A percentile compares a stretch with the other conserved stretches of the same genome.
Evolutionary conservation across 306 rosid genomes (phyloP).

Genomic region (Albizia julibrissin): DNA sequence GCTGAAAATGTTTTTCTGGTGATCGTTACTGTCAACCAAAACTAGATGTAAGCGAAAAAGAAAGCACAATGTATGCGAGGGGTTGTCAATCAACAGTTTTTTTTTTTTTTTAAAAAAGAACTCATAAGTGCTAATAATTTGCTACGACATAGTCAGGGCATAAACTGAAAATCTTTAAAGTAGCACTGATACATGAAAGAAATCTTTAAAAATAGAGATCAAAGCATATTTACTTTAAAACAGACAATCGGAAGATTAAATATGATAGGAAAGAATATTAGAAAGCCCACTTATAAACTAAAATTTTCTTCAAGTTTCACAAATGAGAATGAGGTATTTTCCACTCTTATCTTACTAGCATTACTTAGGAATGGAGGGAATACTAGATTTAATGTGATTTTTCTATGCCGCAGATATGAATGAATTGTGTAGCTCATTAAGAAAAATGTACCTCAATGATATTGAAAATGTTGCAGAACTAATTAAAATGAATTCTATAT

Average conservation of each 20-base stretch:
- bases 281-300: not conserved
- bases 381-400: not conserved
- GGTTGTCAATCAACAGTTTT: not conserved
- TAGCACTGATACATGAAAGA: not conserved
- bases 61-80: not conserved
- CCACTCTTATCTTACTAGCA: not conserved
- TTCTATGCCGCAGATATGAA: not conserved
- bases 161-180: not conserved
- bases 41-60: not conserved
- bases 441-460: not conserved
- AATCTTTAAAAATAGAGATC: conserved; percentile 9
- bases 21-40: not conserved
- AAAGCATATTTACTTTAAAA: not conserved
- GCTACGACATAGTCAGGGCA: not conserved
- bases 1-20: not conserved
- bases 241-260: not conserved
- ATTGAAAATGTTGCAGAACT: not conserved
- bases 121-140: not conserved
- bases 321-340: not conserved
- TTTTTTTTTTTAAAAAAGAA: not conserved
- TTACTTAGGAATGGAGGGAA: not conserved
- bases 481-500: conserved; percentile 12
- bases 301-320: not conserved
- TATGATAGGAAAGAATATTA: not conserved
- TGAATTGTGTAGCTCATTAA: not conserved